phyloP scores from a whole-genome alignment of 192 early-diverging fungal genomes.

The Dissophora globulifera region DNA sequence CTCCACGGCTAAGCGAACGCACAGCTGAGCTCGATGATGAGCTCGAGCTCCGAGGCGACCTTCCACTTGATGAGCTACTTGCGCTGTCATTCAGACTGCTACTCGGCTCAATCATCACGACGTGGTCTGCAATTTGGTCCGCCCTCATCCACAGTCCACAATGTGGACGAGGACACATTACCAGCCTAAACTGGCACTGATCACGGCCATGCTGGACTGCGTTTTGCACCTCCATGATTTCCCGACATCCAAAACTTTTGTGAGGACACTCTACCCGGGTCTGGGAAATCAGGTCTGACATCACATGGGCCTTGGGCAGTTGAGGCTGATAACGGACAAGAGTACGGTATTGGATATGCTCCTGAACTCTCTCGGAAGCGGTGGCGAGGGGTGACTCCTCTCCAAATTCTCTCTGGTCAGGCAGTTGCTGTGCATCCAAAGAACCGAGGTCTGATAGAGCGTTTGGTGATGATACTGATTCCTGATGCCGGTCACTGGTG shows the following conservation, averaged over 20 bases:
- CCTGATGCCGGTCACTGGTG: no score
- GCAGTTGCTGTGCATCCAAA: no score
- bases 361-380: neutral
- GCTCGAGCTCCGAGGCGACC: no score
- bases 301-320: constrained; percentile 49
- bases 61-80: neutral
- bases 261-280: constrained; percentile 42
- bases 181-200: constrained; percentile 22
- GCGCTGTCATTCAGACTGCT: neutral
- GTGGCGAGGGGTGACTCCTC: neutral
- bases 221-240: constrained; percentile 37
- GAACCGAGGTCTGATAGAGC: no score
- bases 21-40: neutral
- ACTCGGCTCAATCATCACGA: constrained; percentile 39
- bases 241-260: constrained; percentile 20
- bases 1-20: neutral
- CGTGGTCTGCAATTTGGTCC: constrained; percentile 45
- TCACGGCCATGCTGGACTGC: constrained; percentile 37
- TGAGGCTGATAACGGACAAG: constrained; percentile 46
- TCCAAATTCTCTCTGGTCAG: neutral
- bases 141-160: constrained; percentile 49
- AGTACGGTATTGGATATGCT: constrained; percentile 34
- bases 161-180: constrained; percentile 34
- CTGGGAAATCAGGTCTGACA: constrained; percentile 50
- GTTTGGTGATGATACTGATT: no score